Evolutionary conservation across 1,284 basidiomycete genomes (phyloP), one percentile per base, ranked within the genome.

Genomic region (Malassezia nana): DNA sequence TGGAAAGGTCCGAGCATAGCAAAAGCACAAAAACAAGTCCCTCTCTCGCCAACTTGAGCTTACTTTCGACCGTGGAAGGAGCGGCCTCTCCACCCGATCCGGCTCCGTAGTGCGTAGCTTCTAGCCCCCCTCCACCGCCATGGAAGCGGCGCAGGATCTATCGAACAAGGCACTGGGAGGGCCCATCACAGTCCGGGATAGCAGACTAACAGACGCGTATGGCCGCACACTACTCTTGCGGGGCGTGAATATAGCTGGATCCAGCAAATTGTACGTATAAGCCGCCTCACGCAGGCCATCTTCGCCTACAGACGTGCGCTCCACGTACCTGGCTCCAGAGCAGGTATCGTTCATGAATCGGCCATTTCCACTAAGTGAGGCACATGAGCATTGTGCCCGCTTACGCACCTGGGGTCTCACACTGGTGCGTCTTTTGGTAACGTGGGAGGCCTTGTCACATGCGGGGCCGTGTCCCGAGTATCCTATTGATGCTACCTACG

Each of bases 401-500:
- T 54, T 78, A 0, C 46, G 54, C 2, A 57, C 66, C 1, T 77
- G 75, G 75, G 77, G 77, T 1, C 57, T 75, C 15, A 67, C 75
- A 7, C 66, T 76, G 25, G 59, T 78, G 31, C 64, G 77, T 0
- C 89, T 61, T 79, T 87, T 52, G 85, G 81, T 96, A 3, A 94
- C 91, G 1, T 98, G 92, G 94, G 92, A 98, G 71, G 87, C 90
- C 0, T 79, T 98, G 20, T 89, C 95, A 68, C 94, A 96, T 67
- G 81, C 79, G 50, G 91, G 70, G 0, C 70, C 70, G 0, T 38
- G 39, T 12, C 52, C 53, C 0, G 42, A 45, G 9, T 35, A 58
- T 1, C 2, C 76, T 82, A 43, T 91, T 88, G 90, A 96, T 74
- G 75, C 73, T 3, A 84, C 84, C 42, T 98, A 95, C 72, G 78